A percentile compares a stretch with the other conserved stretches of the same genome.
phyloP scores from a whole-genome alignment of 192 early-diverging fungal genomes.

The Coemansia sp. region DNA sequence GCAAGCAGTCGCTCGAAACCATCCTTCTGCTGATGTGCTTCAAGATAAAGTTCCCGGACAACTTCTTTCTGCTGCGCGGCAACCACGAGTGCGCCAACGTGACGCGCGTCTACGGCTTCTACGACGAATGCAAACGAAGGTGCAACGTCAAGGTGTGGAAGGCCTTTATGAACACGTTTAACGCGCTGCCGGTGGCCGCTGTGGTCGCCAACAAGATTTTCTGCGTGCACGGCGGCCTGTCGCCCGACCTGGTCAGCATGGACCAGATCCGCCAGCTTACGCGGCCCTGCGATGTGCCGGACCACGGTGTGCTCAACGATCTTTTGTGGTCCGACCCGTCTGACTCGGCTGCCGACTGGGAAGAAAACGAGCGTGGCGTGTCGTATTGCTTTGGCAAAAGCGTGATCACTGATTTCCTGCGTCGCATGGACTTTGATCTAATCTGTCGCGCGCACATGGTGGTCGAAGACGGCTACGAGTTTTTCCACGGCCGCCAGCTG shows the following conservation, averaged over 20 bases:
- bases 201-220: constrained; percentile 93
- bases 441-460: constrained; percentile 95
- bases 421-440: constrained; percentile 86
- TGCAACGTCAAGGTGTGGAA: constrained; percentile 88
- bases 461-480: constrained; percentile 98
- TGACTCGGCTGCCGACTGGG: constrained; percentile 75
- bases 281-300: constrained; percentile 88
- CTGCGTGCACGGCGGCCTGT: constrained; percentile 93
- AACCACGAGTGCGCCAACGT: constrained; percentile 97
- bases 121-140: constrained; percentile 95
- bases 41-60: constrained; percentile 97
- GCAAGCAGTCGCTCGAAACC: constrained; percentile 93
- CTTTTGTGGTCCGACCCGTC: constrained; percentile 93
- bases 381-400: constrained; percentile 89
- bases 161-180: constrained; percentile 91
- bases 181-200: constrained; percentile 88
- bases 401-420: constrained; percentile 82
- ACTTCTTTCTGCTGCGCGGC: constrained; percentile 95
- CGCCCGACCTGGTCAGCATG: constrained; percentile 76
- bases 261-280: constrained; percentile 80
- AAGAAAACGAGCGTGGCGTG: constrained; percentile 96
- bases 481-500: constrained; percentile 85
- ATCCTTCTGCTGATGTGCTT: constrained; percentile 91
- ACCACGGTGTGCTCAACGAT: constrained; percentile 89
- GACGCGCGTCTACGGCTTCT: constrained; percentile 94